phyloP scores from a whole-genome alignment of 441 rosid species.

The Francoa sonchifolia region DNA sequence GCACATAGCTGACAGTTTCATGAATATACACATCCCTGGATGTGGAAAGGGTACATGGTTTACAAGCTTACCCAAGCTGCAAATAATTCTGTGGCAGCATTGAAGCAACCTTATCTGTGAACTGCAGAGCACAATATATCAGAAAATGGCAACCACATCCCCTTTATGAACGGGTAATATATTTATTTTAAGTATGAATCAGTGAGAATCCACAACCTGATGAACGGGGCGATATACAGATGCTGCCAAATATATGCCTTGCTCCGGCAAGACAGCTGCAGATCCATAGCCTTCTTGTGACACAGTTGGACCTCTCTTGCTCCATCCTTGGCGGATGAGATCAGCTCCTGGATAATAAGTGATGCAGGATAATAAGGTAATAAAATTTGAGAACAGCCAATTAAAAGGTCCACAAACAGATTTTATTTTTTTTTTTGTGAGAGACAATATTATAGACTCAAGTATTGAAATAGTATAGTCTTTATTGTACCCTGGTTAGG shows the following conservation, averaged over 20 bases:
- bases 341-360: conserved; percentile 46
- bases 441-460: no score
- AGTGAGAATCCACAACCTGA: conserved; percentile 41
- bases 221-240: conserved; percentile 86
- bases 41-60: conserved; percentile 6
- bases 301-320: conserved; percentile 61
- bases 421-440: no score
- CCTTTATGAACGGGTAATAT: not conserved
- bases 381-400: not conserved
- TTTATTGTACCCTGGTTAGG: conserved; percentile 3
- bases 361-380: not conserved
- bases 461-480: not conserved
- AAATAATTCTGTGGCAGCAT: conserved; percentile 78
- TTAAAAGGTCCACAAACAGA: no score
- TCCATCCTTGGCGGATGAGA: conserved; percentile 92
- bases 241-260: conserved; percentile 94
- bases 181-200: conserved; percentile 6
- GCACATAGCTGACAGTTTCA: no score
- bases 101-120: conserved; percentile 78
- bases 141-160: conserved; percentile 12
- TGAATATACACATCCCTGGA: no score
- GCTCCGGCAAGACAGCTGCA: conserved; percentile 92
- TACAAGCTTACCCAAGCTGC: conserved; percentile 69
- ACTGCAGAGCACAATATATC: conserved; percentile 45
- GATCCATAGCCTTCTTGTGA: conserved; percentile 95